Conservation (phyloP, 139 green algal species). For the Chlamydomonas urium region DNA sequence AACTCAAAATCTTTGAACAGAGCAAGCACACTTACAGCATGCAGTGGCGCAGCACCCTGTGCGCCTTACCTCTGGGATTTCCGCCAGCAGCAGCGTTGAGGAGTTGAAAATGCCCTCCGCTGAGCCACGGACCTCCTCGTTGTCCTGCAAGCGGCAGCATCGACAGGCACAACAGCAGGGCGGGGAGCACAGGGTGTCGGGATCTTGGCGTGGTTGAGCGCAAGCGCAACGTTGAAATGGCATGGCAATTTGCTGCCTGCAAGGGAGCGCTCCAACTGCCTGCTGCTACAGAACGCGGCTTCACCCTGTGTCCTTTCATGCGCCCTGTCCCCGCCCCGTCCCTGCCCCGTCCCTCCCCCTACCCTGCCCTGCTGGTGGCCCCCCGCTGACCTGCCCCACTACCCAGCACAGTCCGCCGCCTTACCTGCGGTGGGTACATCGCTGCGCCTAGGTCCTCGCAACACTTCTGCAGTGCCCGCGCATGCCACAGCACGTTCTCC, state of each 20-base stretch:
- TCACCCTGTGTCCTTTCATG: neutral
- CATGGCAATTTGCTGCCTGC: neutral
- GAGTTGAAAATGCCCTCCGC: constrained; percentile 10
- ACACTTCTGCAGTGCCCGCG: neutral
- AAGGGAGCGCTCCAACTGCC: neutral
- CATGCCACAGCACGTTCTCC: constrained; percentile 14
- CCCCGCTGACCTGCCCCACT: neutral
- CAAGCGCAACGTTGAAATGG: neutral
- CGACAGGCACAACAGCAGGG: neutral
- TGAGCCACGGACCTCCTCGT: neutral
- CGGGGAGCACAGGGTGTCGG: neutral
- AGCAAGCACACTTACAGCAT: too few species aligned
- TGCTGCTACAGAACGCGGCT: neutral
- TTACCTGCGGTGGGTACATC: constrained; percentile 12
- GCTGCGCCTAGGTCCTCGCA: constrained; percentile 8
- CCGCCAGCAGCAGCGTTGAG: neutral
- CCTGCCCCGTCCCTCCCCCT: neutral
- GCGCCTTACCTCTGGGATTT: constrained; percentile 10
- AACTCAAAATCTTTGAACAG: too few species aligned
- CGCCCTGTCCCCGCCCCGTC: neutral
- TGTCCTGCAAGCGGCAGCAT: neutral
- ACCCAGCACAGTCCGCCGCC: neutral
- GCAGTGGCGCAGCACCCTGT: too few species aligned
- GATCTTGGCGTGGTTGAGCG: neutral
- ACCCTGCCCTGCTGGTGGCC: neutral